Evolutionary conservation across 2,329 filamentous ascomycete genomes (phyloP).

Genomic region (Mollisiaceae sp.): DNA sequence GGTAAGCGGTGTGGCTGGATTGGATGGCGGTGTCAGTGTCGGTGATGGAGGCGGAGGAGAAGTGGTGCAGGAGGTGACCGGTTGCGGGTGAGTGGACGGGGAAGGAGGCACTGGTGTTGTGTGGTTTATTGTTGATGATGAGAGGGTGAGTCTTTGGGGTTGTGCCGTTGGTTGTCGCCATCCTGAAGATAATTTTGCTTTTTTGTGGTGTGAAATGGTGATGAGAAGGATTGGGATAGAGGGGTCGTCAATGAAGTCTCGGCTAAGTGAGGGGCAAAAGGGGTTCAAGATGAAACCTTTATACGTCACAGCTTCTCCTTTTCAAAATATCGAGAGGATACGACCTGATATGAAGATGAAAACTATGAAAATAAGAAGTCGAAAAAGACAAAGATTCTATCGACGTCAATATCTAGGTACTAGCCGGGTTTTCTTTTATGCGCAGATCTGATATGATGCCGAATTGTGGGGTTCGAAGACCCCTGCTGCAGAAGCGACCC

Average conservation of each 20-base stretch:
- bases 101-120: slow-evolving; percentile 54
- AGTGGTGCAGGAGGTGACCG: slow-evolving; percentile 58
- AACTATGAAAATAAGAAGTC: neutral
- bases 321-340: neutral
- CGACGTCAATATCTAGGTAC: neutral
- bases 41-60: slow-evolving; percentile 59
- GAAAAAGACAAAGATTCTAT: neutral
- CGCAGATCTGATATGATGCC: slow-evolving; percentile 1
- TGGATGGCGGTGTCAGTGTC: slow-evolving; percentile 59
- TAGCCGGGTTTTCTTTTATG: slow-evolving; percentile 7
- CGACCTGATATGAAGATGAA: neutral
- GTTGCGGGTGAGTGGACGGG: slow-evolving; percentile 61
- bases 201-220: neutral
- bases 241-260: neutral
- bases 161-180: neutral
- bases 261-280: neutral
- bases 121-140: slow-evolving; percentile 52
- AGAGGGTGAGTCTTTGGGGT: slow-evolving; percentile 41
- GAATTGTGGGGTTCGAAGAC: neutral
- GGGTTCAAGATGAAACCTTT: neutral
- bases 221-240: neutral
- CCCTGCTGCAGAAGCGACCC: neutral
- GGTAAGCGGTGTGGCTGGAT: slow-evolving; percentile 69
- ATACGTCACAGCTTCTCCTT: neutral
- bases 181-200: neutral